A percentile compares a stretch with the other conserved stretches of the same genome.
These are phyloP conservation scores for Asterophora lycoperdoides DNA, from an alignment of 768 basidiomycete species.

Conservation along the genomic window DNA sequence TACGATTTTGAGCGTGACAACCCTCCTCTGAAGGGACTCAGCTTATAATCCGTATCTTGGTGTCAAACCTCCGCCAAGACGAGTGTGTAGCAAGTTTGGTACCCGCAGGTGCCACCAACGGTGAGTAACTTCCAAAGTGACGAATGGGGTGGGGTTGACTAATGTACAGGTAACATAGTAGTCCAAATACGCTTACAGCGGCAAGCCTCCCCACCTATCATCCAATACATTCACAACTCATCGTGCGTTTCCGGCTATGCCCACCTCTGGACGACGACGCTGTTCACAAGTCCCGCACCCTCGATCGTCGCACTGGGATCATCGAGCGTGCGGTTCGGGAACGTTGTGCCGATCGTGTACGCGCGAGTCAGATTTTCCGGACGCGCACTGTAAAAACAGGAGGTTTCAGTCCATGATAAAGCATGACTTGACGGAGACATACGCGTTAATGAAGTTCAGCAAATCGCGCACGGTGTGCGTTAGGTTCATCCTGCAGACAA, in stretches of 20 bases:
- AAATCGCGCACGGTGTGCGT: conserved; percentile 86
- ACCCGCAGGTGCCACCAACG: no score
- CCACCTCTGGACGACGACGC: conserved; percentile 85
- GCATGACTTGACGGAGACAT: conserved; percentile 28
- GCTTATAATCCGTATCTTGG: no score
- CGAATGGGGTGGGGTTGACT: no score
- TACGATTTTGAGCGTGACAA: no score
- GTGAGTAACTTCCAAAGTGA: no score
- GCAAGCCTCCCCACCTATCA: not conserved
- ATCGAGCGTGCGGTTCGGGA: conserved; percentile 74
- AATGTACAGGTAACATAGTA: no score
- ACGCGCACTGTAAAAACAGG: conserved; percentile 57
- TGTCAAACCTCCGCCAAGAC: no score
- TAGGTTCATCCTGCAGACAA: conserved; percentile 85
- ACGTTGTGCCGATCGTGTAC: conserved; percentile 85
- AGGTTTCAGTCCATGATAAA: not conserved
- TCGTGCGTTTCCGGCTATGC: conserved; percentile 24
- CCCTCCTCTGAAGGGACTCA: no score
- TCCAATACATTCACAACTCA: not conserved
- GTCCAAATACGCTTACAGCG: conserved; percentile 6
- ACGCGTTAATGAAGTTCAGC: conserved; percentile 88
- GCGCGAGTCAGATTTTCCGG: conserved; percentile 57
- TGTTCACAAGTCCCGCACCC: conserved; percentile 69
- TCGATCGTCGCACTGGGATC: conserved; percentile 65
- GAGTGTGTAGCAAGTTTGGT: no score